These are phyloP conservation scores for Sporothrix variecibatus DNA, from an alignment of 2,329 filamentous ascomycete genomes.

Conservation along the genomic window DNA sequence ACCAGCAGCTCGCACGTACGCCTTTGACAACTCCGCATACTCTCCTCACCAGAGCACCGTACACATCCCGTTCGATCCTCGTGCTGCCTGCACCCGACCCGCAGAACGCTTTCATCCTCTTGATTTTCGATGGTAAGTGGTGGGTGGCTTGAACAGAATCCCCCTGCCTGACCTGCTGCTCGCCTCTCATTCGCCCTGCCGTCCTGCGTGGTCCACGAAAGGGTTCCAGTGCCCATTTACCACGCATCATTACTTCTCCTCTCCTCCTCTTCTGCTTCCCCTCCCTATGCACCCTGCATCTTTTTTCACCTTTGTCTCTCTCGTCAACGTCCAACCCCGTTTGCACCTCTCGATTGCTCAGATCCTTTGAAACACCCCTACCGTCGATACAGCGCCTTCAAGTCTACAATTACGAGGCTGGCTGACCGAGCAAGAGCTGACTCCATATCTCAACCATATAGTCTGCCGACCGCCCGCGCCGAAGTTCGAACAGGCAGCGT, in stretches of 20 bases:
- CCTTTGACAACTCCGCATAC: not conserved
- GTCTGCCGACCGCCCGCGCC: conserved; percentile 24
- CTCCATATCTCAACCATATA: not conserved
- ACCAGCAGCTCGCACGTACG: not conserved
- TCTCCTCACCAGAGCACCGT: conserved; percentile 10
- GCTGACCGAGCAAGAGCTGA: not conserved
- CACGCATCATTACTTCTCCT: not conserved
- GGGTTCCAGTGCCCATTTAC: conserved; percentile 17
- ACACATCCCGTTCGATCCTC: not conserved
- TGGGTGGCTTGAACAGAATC: not conserved
- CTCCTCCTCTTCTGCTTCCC: not conserved
- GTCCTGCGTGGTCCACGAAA: not conserved
- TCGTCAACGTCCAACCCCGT: not conserved
- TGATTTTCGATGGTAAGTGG: conserved; percentile 22
- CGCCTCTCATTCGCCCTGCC: conserved; percentile 5
- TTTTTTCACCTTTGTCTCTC: not conserved
- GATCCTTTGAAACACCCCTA: not conserved
- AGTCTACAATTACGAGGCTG: not conserved
- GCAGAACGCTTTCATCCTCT: conserved; percentile 14
- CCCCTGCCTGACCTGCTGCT: not conserved
- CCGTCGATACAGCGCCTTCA: not conserved
- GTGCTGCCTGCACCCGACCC: conserved; percentile 17
- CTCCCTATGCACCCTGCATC: not conserved
- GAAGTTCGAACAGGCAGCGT: conserved; percentile 17
- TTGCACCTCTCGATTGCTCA: not conserved